phyloP scores from a whole-genome alignment of 352 stramenopile species.

The Globisporangium emineosum region DNA sequence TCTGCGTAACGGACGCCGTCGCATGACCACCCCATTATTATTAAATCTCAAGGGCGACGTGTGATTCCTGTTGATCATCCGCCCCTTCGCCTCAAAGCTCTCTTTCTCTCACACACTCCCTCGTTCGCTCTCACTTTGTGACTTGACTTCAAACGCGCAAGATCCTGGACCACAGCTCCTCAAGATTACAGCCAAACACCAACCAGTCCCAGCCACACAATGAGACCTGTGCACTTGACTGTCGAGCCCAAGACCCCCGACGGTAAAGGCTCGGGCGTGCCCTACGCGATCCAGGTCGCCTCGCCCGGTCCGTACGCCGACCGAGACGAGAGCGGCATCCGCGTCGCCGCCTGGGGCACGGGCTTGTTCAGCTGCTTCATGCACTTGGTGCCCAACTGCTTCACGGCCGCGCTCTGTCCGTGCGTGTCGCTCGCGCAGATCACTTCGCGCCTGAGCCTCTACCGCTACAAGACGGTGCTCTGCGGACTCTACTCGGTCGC shows the following conservation, averaged over 20 bases:
- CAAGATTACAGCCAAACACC: not conserved
- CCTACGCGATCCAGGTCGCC: slow-evolving; percentile 19
- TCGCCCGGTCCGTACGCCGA: slow-evolving; percentile 17
- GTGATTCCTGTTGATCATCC: not conserved
- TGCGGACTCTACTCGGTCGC: slow-evolving; percentile 7
- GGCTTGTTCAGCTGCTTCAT: slow-evolving; percentile 28
- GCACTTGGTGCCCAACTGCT: slow-evolving; percentile 34
- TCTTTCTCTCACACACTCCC: not conserved
- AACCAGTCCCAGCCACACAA: not conserved
- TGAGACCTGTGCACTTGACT: not conserved
- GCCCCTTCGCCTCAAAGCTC: not conserved
- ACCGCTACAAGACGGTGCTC: slow-evolving; percentile 17
- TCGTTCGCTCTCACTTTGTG: not conserved
- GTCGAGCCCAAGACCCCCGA: slow-evolving; percentile 13
- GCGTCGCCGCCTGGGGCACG: slow-evolving; percentile 22
- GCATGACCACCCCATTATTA: not conserved
- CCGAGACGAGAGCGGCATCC: slow-evolving; percentile 22
- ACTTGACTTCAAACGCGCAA: not conserved
- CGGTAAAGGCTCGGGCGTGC: slow-evolving; percentile 5
- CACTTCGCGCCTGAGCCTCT: slow-evolving; percentile 12
- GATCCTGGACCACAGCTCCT: not conserved
- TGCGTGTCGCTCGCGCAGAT: slow-evolving; percentile 31
- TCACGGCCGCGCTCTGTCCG: slow-evolving; percentile 25
- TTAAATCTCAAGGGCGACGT: not conserved
- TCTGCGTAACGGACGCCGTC: not conserved